Conservation (phyloP, 148 eudicot species). For the Cornus controversa region DNA sequence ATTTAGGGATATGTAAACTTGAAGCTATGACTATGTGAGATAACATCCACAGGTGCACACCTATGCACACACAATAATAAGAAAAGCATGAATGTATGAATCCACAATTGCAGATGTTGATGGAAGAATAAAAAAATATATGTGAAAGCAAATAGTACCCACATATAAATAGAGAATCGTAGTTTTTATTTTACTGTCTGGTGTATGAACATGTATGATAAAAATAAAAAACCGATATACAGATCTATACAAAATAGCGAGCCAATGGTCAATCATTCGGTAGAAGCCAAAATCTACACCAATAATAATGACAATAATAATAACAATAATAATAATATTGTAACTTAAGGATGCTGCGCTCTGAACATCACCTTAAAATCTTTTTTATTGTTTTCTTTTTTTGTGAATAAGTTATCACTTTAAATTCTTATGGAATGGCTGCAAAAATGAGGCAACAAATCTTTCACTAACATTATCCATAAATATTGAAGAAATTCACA, state of each 20-base stretch:
- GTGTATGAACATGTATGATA: not conserved
- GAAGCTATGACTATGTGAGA: constrained; percentile 5
- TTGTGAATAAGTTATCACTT: too few relatives aligned
- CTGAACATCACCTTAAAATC: too few relatives aligned
- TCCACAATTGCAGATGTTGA: not conserved
- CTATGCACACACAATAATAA: not conserved
- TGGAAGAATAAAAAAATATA: not conserved
- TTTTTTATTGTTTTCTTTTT: too few relatives aligned
- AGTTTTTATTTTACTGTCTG: not conserved
- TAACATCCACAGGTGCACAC: not conserved
- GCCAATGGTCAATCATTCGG: not conserved
- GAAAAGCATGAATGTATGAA: not conserved
- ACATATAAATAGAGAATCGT: not conserved
- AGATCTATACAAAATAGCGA: not conserved
- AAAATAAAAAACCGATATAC: not conserved
- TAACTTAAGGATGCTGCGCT: too few relatives aligned
- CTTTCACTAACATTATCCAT: too few relatives aligned
- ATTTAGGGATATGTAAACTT: not conserved
- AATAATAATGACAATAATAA: not conserved
- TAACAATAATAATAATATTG: too few relatives aligned
- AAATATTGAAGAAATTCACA: too few relatives aligned
- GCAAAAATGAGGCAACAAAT: too few relatives aligned
- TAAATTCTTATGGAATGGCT: too few relatives aligned
- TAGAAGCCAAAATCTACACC: not conserved
- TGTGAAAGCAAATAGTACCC: not conserved